Conservation (phyloP, 371 early-diverging fungal genomes). For the Syncephalastrum racemosum region DNA sequence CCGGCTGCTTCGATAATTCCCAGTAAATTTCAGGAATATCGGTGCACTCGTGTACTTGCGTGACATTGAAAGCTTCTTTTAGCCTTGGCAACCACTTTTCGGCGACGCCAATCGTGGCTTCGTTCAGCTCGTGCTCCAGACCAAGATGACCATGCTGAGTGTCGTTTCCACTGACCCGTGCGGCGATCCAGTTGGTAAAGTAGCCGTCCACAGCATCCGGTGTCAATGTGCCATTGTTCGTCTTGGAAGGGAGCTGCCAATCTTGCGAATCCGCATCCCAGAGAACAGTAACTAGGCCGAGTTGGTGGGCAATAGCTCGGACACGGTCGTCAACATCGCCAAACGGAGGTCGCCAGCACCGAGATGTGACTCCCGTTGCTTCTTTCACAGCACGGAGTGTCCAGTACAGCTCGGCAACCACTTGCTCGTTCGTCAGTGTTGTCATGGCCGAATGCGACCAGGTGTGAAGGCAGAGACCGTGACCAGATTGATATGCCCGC, state of each 20-base stretch:
- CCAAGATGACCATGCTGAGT: slow-evolving; percentile 43
- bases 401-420: slow-evolving; percentile 56
- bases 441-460: slow-evolving; percentile 42
- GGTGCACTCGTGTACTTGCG: slow-evolving; percentile 47
- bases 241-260: slow-evolving; percentile 26
- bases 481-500: slow-evolving; percentile 38
- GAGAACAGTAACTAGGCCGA: slow-evolving; percentile 36
- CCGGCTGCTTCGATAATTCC: slow-evolving; percentile 21
- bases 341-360: slow-evolving; percentile 53
- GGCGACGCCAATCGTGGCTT: slow-evolving; percentile 34
- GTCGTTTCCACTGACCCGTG: slow-evolving; percentile 20
- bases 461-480: slow-evolving; percentile 47
- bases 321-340: slow-evolving; percentile 52
- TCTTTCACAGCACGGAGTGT: slow-evolving; percentile 47
- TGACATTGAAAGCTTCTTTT: slow-evolving; percentile 36
- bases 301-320: slow-evolving; percentile 37
- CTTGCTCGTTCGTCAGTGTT: slow-evolving; percentile 42
- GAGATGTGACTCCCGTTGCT: slow-evolving; percentile 42
- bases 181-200: slow-evolving; percentile 41
- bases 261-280: slow-evolving; percentile 37
- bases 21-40: slow-evolving; percentile 44
- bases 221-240: slow-evolving; percentile 15
- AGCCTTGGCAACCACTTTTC: slow-evolving; percentile 50
- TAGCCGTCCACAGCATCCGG: slow-evolving; percentile 30
- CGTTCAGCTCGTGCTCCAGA: slow-evolving; percentile 53